phyloP scores from a whole-genome alignment of 768 basidiomycete genomes.

The Dacryopinax primogenitus region DNA sequence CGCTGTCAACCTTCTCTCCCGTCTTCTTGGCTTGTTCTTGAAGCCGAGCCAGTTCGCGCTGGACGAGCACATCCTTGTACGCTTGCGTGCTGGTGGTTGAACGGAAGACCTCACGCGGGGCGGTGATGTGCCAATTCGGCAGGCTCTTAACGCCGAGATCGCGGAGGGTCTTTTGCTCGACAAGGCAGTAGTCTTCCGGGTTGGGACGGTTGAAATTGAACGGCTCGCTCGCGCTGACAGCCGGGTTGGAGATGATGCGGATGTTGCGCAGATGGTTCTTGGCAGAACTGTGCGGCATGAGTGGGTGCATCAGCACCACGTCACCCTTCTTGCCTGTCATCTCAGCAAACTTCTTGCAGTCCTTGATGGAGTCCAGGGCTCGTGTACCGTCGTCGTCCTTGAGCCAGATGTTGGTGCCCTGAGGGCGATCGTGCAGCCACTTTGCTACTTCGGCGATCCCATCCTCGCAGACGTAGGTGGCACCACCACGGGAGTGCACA shows the following conservation, averaged over 20 bases:
- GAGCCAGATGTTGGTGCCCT: slow-evolving; percentile 14
- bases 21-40: neutral
- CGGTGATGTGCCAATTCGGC: neutral
- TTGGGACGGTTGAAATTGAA: slow-evolving; percentile 40
- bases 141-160: slow-evolving; percentile 38
- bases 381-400: neutral
- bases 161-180: slow-evolving; percentile 46
- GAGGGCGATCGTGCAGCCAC: slow-evolving; percentile 19
- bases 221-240: slow-evolving; percentile 41
- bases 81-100: neutral
- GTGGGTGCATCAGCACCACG: slow-evolving; percentile 49
- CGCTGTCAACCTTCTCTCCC: neutral
- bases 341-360: slow-evolving; percentile 19
- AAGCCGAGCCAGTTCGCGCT: neutral
- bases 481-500: slow-evolving; percentile 43
- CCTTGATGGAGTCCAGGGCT: slow-evolving; percentile 14
- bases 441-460: slow-evolving; percentile 30
- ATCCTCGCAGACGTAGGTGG: slow-evolving; percentile 47
- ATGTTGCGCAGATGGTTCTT: slow-evolving; percentile 44
- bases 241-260: slow-evolving; percentile 54
- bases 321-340: slow-evolving; percentile 46
- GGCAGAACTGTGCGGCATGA: slow-evolving; percentile 54
- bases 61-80: neutral
- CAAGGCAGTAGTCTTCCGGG: slow-evolving; percentile 34
- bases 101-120: neutral